Evolutionary conservation across 73 alveolate genomes (phyloP).

Genomic region (Tetrahymena thermophila): DNA sequence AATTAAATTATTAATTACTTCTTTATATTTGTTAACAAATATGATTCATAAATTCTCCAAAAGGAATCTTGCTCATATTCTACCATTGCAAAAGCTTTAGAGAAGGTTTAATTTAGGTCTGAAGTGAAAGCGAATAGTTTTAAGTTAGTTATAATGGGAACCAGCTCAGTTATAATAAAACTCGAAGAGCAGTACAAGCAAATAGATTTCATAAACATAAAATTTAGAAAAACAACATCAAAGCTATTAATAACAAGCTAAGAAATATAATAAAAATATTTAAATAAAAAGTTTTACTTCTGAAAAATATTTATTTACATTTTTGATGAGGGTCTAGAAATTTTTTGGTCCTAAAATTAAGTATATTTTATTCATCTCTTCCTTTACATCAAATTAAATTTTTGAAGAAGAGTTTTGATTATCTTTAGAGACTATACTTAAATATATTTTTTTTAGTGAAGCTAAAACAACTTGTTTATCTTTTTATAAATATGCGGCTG

Average conservation of each 20-base stretch:
- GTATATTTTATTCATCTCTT: neutral
- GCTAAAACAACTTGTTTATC: neutral
- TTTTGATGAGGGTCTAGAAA: neutral
- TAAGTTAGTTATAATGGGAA: neutral
- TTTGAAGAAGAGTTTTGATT: neutral
- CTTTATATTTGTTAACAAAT: neutral
- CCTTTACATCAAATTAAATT: neutral
- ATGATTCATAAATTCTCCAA: neutral
- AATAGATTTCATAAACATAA: neutral
- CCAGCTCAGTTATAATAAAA: neutral
- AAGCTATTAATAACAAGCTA: neutral
- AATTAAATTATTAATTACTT: neutral
- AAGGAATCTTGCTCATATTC: neutral
- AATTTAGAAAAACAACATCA: neutral
- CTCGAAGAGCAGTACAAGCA: neutral
- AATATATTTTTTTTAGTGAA: neutral
- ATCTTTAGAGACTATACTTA: neutral
- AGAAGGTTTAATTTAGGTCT: neutral
- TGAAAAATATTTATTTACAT: neutral
- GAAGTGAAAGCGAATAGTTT: neutral
- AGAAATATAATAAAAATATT: neutral
- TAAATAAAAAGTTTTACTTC: neutral
- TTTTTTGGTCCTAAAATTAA: neutral
- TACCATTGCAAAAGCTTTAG: neutral
- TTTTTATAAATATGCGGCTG: neutral